phyloP scores from a whole-genome alignment of 2,329 filamentous ascomycete genomes.

The Arthrobotrys megalospora region DNA sequence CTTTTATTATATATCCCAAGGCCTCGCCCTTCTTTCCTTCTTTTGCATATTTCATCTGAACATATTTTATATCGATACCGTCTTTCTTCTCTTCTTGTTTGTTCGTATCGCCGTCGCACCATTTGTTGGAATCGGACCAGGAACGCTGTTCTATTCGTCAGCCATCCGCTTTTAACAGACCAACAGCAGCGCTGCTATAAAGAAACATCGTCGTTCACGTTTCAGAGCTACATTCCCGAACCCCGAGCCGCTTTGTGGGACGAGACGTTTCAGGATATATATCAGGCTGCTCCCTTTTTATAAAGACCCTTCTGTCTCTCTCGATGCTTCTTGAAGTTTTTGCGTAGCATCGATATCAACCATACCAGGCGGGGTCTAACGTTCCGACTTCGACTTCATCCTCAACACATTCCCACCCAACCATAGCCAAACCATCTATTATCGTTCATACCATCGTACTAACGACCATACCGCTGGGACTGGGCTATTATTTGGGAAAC shows the following conservation, averaged over 20 bases:
- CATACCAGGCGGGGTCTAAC: conserved; percentile 34
- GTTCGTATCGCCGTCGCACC: conserved; percentile 53
- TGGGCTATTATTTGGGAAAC: conserved; percentile 47
- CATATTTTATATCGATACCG: conserved; percentile 39
- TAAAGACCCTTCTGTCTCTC: conserved; percentile 38
- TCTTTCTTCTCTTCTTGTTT: conserved; percentile 25
- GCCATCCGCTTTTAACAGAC: conserved; percentile 58
- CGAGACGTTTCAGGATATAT: conserved; percentile 56
- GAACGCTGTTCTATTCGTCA: conserved; percentile 58
- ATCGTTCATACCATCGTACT: conserved; percentile 11
- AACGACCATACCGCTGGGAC: conserved; percentile 43
- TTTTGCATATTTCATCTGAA: conserved; percentile 56
- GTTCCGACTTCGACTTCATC: conserved; percentile 22
- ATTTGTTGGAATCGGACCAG: conserved; percentile 56
- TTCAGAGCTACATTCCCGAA: conserved; percentile 61
- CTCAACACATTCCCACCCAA: conserved; percentile 51
- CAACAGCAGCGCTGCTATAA: conserved; percentile 46
- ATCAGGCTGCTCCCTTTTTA: conserved; percentile 21
- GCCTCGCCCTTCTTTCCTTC: conserved; percentile 54
- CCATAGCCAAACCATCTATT: conserved; percentile 18
- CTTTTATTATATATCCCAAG: conserved; percentile 61
- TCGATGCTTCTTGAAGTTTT: conserved; percentile 19
- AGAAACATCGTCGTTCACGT: conserved; percentile 57
- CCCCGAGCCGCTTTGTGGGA: conserved; percentile 61
- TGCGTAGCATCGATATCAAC: conserved; percentile 11